Base-by-base conservation (phyloP, 1,284 basidiomycete species). In the Leucocoprinus gongylophorus region DNA sequence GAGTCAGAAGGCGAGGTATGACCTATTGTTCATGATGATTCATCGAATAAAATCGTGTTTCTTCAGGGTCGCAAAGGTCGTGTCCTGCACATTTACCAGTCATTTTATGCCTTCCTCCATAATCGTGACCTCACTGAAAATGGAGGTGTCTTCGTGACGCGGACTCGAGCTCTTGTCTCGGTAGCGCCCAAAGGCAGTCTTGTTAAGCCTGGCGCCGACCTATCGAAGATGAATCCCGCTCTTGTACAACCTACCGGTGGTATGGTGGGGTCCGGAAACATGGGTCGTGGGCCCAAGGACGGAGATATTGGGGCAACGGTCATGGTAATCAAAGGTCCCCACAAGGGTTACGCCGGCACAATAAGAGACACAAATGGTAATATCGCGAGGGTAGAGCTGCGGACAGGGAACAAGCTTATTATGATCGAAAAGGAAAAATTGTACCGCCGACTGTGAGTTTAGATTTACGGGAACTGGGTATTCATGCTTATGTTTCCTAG, bases 221-320 rank as follows among this genome's bases (percentile, higher is more conserved):
- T 94, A n/a, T 88, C 89, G n/a, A 95, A 95, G 71, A 88, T 95
- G 85, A 98, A 98, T 66, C 95, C 95, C 6, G 82, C 88, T 1
- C 67, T 93, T 44, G 81, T 72, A 49, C 76, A 81, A 51, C 64
- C 76, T 48, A 72, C 78, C 33, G 85, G 83, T 15, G 88, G 86
- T 18, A 90, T 89, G 83, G 86, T 86, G n/a, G 88, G 86, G 37
- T 88, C 87, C 44, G 82, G 80, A 2, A 78, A 75, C 51, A 86
- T 81, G 73, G 80, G 76, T 21, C 82, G 81, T 51, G 88, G 82
- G 4, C 86, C 83, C 53, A 77, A 88, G 55, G 93, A 97, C 66
- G 78, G 88, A 37, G 78, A 91, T 61, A 86, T 94, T 60, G 95
- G 94, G 28, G 78, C 82, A 2, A 74, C 78, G 3, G 91, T 98